Evolutionary conservation across 2,329 filamentous ascomycete genomes (phyloP), one percentile per base, ranked within the genome.

Genomic region (Pyrenophora tritici-repentis): DNA sequence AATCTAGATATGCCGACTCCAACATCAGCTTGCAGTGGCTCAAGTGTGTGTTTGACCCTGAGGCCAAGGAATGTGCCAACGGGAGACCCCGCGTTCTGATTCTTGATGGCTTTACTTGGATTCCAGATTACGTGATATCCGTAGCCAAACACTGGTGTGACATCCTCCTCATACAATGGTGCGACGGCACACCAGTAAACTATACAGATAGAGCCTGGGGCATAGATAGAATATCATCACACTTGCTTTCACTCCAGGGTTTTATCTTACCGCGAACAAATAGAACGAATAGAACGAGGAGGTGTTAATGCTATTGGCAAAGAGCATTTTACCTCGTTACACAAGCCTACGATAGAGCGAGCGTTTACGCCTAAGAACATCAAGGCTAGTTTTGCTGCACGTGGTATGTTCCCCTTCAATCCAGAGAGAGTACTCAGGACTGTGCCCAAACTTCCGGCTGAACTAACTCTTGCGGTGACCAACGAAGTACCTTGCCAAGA

Each of bases 311-410:
- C 33, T n/a, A 24, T 60, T n/a, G 38, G 56, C 41, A 37, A 58
- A 33, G 53, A 61, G 40, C 29, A 42, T 29, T 42, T 34, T 18
- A 42, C 40, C 33, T 42, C 40, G 6, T 14, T 42, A 14, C 33
- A 42, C 41, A 63, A 43, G 26, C 59, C 52, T 53, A 62, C 63
- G 36, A 55, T 59, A 40, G 47, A 58, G 34, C 54, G n/a, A 34
- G 67, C 60, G n/a, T 47, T 68, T 5, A 68, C 58, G 3, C 17
- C 16, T 16, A 68, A 56, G 53, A 74, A 72, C 46, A 72, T 72
- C 47, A 55, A 40, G 6, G 42, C 62, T 17, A 65, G 56, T 2
- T 72, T 41, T 55, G 55, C 59, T 43, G 63, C 53, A 36, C 59
- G 51, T 41, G 61, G 67, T 35, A 54, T 68, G 22, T 64, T 56